phyloP scores from a whole-genome alignment of 2,329 filamentous ascomycete species.

The Penicillium polonicum region DNA sequence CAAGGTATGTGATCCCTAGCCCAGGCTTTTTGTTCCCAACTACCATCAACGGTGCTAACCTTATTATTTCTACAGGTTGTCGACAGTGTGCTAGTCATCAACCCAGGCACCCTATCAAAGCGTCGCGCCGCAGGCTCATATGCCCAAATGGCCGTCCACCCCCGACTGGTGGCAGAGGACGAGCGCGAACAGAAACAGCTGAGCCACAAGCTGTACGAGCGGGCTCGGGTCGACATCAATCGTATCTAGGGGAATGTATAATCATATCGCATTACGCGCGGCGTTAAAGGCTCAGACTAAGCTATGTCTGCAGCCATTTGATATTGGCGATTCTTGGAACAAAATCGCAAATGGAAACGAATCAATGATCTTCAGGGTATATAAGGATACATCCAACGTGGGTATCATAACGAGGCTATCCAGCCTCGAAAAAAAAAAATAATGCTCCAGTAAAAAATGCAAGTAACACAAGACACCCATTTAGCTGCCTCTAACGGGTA shows the following conservation, averaged over 20 bases:
- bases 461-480: neutral
- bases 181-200: constrained; percentile 60
- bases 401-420: constrained; percentile 7
- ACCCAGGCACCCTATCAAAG: constrained; percentile 85
- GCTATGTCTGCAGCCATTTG: neutral
- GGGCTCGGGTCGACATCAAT: constrained; percentile 82
- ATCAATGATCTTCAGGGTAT: constrained; percentile 13
- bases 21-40: neutral
- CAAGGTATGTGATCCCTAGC: constrained; percentile 59
- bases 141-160: constrained; percentile 72
- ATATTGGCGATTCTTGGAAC: neutral
- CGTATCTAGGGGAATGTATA: constrained; percentile 58
- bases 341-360: constrained; percentile 6
- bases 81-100: constrained; percentile 84
- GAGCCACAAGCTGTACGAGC: constrained; percentile 73
- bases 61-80: constrained; percentile 64
- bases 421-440: constrained; percentile 7
- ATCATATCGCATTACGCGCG: constrained; percentile 25
- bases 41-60: neutral
- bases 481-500: neutral
- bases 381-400: constrained; percentile 1
- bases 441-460: constrained; percentile 14
- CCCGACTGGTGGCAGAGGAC: constrained; percentile 59
- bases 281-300: constrained; percentile 21
- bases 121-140: constrained; percentile 81